A percentile compares a stretch with the other conserved stretches of the same genome.
Conservation (phyloP, 352 stramenopile genomes). For the Globisporangium echinulatum region DNA sequence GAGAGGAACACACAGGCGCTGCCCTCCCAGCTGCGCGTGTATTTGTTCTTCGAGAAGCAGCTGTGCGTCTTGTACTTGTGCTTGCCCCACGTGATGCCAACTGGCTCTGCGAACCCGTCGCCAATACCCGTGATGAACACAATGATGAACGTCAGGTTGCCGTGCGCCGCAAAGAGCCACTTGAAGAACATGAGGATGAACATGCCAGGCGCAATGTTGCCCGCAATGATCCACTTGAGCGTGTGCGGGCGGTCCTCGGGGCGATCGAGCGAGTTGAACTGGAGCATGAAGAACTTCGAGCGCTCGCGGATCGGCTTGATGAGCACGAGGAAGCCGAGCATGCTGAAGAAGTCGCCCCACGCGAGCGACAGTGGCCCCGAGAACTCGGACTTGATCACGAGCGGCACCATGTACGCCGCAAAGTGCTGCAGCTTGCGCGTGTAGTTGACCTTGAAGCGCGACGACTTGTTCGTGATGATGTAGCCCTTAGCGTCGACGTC, state of each 20-base stretch:
- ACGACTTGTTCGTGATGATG: conserved; percentile 83
- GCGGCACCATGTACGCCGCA: conserved; percentile 74
- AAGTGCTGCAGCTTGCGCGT: conserved; percentile 83
- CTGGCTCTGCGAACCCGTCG: conserved; percentile 67
- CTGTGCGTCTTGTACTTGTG: conserved; percentile 85
- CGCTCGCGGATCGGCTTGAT: conserved; percentile 81
- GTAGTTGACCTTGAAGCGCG: conserved; percentile 86
- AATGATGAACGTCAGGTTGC: conserved; percentile 62
- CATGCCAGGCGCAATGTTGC: conserved; percentile 53
- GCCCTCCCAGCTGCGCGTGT: conserved; percentile 81
- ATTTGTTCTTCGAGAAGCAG: conserved; percentile 80
- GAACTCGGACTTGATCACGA: conserved; percentile 69
- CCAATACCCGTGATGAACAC: conserved; percentile 82
- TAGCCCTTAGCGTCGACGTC: conserved; percentile 76
- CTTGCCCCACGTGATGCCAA: conserved; percentile 72
- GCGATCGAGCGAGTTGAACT: conserved; percentile 85
- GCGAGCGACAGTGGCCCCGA: conserved; percentile 53
- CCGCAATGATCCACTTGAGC: conserved; percentile 83
- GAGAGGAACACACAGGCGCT: conserved; percentile 76
- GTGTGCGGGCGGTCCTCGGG: conserved; percentile 80
- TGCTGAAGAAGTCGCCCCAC: conserved; percentile 80
- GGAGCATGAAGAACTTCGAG: conserved; percentile 83
- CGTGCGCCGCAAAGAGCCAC: conserved; percentile 65
- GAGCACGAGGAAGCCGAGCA: conserved; percentile 74
- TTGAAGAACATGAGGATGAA: conserved; percentile 84